Base-by-base conservation (phyloP, 2,329 filamentous ascomycete genomes). In the Venturia nashicola region DNA sequence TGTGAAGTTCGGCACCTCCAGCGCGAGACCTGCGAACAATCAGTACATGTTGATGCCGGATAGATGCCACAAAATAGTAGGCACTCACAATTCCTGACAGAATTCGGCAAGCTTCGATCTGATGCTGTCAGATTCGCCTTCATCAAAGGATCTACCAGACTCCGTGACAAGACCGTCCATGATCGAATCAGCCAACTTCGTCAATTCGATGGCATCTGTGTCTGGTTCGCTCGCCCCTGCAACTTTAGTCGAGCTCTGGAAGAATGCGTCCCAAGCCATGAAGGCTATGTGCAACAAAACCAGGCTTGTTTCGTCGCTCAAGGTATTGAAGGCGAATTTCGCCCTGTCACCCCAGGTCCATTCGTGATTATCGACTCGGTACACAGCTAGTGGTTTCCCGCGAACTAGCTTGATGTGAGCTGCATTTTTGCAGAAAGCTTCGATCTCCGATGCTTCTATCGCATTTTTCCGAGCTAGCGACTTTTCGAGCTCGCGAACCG, bases 371-470 rank as follows among this genome's bases (percentile, higher is more conserved):
- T 79, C 78, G 68, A 75, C 68, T 18, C 74, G 72, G 1, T 76
- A 74, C n/a, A 80, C 69, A 43, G 80, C 80, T 59, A 86, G 79
- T 3, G 78, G 76, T 36, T 80, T 76, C 20, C 85, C 84, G 36
- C 88, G 88, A 65, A 97, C 86, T 59, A 97, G 83, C 76, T 94
- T 96, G 72, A 96, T 88, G 72, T 96, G 94, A 59, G 89, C 89
- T 61, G 92, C 93, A 69, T 96, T 95, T 76, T 95, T 97, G 82
- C 93, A 97, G 75, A 97, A 97, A 43, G 88, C 80, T 71, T 96
- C 92, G 57, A 97, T 86, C 69, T 96, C 90, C 62, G 83, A 83
- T 55, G 84, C 79, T 59, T 88, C 81, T 64, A 96, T 81, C 2
- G 71, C 67, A 2, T 70, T 23, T 8, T 65, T 70, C 76, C 79